Percentiles rank a stretch among this genome's conserved stretches.
Conservation (phyloP, 2,329 filamentous ascomycete species). For the Neopestalotiopsis sp. region DNA sequence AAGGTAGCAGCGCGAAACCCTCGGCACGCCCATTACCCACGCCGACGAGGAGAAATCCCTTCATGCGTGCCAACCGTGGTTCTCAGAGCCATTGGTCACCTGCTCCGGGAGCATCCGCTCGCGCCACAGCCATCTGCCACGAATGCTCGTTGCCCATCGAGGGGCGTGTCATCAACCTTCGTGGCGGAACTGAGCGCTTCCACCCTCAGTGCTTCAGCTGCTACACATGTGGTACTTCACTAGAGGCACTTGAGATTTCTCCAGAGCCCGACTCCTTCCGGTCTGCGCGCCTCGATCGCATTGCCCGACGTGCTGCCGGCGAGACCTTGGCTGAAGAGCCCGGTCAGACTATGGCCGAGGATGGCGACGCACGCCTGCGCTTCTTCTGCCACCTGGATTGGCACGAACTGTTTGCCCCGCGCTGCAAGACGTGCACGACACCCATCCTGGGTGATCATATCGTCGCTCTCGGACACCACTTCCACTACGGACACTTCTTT, state of each 20-base stretch:
- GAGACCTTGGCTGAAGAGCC: slow-evolving; percentile 67
- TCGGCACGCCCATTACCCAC: slow-evolving; percentile 53
- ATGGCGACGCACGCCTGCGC: slow-evolving; percentile 74
- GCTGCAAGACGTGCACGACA: slow-evolving; percentile 95
- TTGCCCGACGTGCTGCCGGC: slow-evolving; percentile 63
- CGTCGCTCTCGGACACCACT: slow-evolving; percentile 91
- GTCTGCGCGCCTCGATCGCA: slow-evolving; percentile 74
- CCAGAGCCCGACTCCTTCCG: slow-evolving; percentile 82
- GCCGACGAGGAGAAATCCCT: slow-evolving; percentile 42
- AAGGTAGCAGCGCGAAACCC: slow-evolving; percentile 24
- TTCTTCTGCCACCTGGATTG: slow-evolving; percentile 99
- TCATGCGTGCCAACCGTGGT: slow-evolving; percentile 41
- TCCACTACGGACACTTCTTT: slow-evolving; percentile 98
- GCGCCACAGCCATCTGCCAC: slow-evolving; percentile 76
- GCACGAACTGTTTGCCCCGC: slow-evolving; percentile 90
- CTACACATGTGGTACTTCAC: slow-evolving; percentile 81
- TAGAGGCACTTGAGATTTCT: slow-evolving; percentile 96
- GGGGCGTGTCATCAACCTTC: slow-evolving; percentile 86
- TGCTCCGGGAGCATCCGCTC: slow-evolving; percentile 49
- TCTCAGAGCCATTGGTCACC: slow-evolving; percentile 65
- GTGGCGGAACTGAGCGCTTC: slow-evolving; percentile 75
- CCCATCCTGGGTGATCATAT: slow-evolving; percentile 96
- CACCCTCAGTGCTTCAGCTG: slow-evolving; percentile 94
- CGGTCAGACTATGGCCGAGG: slow-evolving; percentile 68
- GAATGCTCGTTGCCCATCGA: slow-evolving; percentile 85